A percentile compares a stretch with the other conserved stretches of the same genome.
phyloP scores from a whole-genome alignment of 1,284 basidiomycete genomes.

The Phaffia rhodozyma region DNA sequence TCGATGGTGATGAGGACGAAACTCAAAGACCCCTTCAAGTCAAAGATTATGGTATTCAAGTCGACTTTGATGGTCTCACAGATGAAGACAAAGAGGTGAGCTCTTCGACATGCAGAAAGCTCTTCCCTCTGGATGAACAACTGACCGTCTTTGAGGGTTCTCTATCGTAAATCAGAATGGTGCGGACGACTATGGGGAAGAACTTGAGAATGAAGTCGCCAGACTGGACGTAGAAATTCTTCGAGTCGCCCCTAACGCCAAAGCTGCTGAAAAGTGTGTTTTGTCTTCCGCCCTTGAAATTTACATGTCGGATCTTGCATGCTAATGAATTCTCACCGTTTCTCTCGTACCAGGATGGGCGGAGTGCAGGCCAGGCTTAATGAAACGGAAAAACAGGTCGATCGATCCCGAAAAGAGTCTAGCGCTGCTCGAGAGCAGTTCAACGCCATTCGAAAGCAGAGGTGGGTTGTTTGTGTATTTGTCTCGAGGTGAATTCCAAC shows the following conservation, averaged over 20 bases:
- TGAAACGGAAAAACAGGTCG: slow-evolving; percentile 45
- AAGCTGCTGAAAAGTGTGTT: slow-evolving; percentile 71
- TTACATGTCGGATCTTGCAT: neutral
- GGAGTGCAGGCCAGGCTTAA: slow-evolving; percentile 63
- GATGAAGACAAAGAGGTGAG: slow-evolving; percentile 70
- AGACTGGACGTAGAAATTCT: slow-evolving; percentile 76
- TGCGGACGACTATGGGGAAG: slow-evolving; percentile 52
- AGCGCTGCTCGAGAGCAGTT: slow-evolving; percentile 82
- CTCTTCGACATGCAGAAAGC: slow-evolving; percentile 3
- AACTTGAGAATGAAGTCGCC: slow-evolving; percentile 64
- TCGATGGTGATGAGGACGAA: slow-evolving; percentile 68
- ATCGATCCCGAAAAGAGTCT: slow-evolving; percentile 56
- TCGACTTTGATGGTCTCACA: slow-evolving; percentile 68
- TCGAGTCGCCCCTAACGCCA: slow-evolving; percentile 89
- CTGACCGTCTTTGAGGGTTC: neutral
- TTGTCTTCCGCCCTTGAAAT: neutral
- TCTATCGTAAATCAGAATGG: slow-evolving; percentile 42
- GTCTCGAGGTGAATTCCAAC: neutral
- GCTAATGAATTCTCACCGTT: slow-evolving; percentile 1
- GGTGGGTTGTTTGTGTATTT: slow-evolving; percentile 40
- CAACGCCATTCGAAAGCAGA: slow-evolving; percentile 68
- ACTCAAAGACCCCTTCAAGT: slow-evolving; percentile 60
- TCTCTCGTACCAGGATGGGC: slow-evolving; percentile 49
- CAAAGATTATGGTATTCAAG: slow-evolving; percentile 77
- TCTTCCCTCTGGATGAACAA: neutral